Conservation (phyloP, 306 rosid genomes). For the Lagenaria siceraria region DNA sequence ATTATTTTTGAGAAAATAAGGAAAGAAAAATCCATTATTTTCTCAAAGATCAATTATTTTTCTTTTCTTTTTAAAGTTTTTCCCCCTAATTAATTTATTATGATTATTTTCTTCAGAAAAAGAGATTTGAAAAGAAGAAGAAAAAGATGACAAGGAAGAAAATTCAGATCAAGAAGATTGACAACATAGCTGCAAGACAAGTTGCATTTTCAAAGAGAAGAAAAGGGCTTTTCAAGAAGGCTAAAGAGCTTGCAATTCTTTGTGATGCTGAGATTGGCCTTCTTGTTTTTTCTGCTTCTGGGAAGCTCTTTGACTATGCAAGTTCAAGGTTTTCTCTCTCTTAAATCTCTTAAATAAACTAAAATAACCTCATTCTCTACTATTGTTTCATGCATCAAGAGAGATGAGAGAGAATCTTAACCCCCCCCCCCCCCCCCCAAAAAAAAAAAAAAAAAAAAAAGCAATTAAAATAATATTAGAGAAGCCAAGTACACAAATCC, state of each 20-base stretch:
- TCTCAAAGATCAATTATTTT: background rate
- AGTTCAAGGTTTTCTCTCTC: background rate
- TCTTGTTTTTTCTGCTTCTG: slow-evolving; percentile 7
- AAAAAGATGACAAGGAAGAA: slow-evolving; percentile 21
- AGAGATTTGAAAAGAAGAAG: slow-evolving; percentile 2
- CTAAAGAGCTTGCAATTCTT: background rate
- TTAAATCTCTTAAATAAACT: background rate
- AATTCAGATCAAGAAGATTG: slow-evolving; percentile 30
- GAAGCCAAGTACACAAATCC: background rate
- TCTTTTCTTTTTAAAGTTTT: background rate
- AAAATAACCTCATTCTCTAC: background rate
- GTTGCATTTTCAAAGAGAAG: slow-evolving; percentile 22
- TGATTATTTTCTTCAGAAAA: background rate
- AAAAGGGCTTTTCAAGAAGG: slow-evolving; percentile 21
- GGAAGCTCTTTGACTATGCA: slow-evolving; percentile 5
- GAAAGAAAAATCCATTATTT: background rate
- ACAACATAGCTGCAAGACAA: slow-evolving; percentile 29
- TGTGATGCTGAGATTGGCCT: slow-evolving; percentile 8
- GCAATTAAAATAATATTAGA: background rate
- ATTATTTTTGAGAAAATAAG: background rate
- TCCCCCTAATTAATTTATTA: background rate
- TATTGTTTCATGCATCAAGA: background rate
- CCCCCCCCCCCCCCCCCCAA: no score
- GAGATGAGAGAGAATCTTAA: background rate
- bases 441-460: background rate